Conservation (phyloP, 2,329 filamentous ascomycete species). For the Colletotrichum sidae region DNA sequence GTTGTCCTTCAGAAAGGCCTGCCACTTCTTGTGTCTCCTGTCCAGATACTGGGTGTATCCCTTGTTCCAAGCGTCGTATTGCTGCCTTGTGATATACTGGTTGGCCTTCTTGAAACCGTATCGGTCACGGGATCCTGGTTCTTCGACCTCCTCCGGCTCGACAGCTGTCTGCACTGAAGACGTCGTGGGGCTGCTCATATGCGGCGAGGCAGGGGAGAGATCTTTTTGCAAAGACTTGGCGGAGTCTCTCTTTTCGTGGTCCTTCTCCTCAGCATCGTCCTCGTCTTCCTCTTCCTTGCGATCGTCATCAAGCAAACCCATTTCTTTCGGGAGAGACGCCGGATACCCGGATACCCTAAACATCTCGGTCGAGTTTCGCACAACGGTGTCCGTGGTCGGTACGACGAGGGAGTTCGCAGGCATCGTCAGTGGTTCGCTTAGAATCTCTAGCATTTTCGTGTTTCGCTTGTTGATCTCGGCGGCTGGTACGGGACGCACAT, state of each 20-base stretch:
- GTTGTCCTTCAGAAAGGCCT: slow-evolving; percentile 79
- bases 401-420: slow-evolving; percentile 40
- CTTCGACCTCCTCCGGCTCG: slow-evolving; percentile 55
- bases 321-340: slow-evolving; percentile 48
- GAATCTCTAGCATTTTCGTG: slow-evolving; percentile 54
- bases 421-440: slow-evolving; percentile 49
- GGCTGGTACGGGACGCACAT: slow-evolving; percentile 51
- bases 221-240: slow-evolving; percentile 54
- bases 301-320: slow-evolving; percentile 41
- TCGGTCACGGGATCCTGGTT: slow-evolving; percentile 73
- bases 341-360: slow-evolving; percentile 53
- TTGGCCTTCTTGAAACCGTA: slow-evolving; percentile 94
- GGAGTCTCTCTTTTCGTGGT: slow-evolving; percentile 60
- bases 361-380: slow-evolving; percentile 51
- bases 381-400: slow-evolving; percentile 36
- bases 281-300: slow-evolving; percentile 38
- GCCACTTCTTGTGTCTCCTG: slow-evolving; percentile 85
- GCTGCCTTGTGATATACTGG: slow-evolving; percentile 78
- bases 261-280: slow-evolving; percentile 8
- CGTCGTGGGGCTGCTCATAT: slow-evolving; percentile 24
- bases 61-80: slow-evolving; percentile 86
- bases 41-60: slow-evolving; percentile 81
- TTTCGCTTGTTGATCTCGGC: slow-evolving; percentile 53
- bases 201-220: slow-evolving; percentile 40
- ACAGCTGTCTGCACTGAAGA: slow-evolving; percentile 39